phyloP scores from a whole-genome alignment of 495 filamentous ascomycete species.

The Aspergillus sclerotiicarbonarius region DNA sequence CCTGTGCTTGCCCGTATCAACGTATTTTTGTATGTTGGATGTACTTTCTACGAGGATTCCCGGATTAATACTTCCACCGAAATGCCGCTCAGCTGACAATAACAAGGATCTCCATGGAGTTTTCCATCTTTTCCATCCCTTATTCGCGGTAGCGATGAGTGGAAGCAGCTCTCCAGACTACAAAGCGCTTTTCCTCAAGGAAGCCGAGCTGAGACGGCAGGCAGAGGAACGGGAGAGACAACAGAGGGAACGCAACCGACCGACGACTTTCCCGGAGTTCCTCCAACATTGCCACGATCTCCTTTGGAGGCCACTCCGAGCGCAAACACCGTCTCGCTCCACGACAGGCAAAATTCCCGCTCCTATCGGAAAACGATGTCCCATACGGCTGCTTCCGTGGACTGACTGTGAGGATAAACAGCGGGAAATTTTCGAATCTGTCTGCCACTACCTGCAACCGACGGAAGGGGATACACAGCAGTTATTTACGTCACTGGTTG shows the following conservation, averaged over 20 bases:
- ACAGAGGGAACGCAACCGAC: constrained; percentile 14
- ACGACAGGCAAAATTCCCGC: constrained; percentile 30
- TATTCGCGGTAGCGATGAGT: too few relatives aligned
- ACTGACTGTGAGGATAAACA: constrained; percentile 24
- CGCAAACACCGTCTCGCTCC: constrained; percentile 28
- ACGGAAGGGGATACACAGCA: constrained; percentile 11
- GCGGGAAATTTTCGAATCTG: constrained; percentile 1
- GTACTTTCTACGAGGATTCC: too few relatives aligned
- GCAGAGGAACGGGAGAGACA: constrained; percentile 4
- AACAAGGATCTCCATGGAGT: too few relatives aligned
- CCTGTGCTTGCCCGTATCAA: too few relatives aligned
- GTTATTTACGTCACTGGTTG: constrained; percentile 22
- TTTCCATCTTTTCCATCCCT: too few relatives aligned
- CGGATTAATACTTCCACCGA: too few relatives aligned
- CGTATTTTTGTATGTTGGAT: too few relatives aligned
- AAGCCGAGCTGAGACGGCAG: background rate
- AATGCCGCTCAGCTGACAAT: too few relatives aligned
- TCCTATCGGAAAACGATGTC: constrained; percentile 32
- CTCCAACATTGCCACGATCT: constrained; percentile 29
- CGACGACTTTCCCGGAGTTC: constrained; percentile 34
- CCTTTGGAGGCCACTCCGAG: constrained; percentile 21
- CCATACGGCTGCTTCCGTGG: constrained; percentile 30
- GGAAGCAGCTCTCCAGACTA: too few relatives aligned
- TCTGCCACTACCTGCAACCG: constrained; percentile 21
- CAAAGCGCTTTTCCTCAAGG: too few relatives aligned